Conservation (phyloP, 2,329 filamentous ascomycete genomes). For the Penicillium sp. region DNA sequence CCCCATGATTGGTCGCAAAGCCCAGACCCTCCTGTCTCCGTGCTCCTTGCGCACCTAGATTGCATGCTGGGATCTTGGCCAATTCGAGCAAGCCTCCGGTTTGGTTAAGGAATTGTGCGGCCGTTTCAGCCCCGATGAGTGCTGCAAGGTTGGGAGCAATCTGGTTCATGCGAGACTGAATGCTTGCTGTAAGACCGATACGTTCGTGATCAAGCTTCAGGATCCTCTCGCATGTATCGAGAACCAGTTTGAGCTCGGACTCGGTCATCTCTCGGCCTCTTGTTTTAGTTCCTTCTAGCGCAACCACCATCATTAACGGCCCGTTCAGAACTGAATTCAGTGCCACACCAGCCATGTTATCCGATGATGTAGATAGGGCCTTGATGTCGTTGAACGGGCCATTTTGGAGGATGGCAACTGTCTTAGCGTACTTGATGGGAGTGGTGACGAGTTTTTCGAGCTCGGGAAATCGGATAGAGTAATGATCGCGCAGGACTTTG, state of each 20-base stretch:
- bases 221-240: slow-evolving; percentile 80
- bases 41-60: slow-evolving; percentile 84
- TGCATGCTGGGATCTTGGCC: slow-evolving; percentile 90
- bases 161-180: slow-evolving; percentile 93
- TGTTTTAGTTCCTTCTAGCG: slow-evolving; percentile 88
- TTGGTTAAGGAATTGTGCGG: slow-evolving; percentile 93
- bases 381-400: slow-evolving; percentile 89
- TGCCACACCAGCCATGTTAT: slow-evolving; percentile 74
- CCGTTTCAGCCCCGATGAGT: slow-evolving; percentile 86
- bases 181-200: slow-evolving; percentile 82
- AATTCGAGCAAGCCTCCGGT: slow-evolving; percentile 84
- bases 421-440: slow-evolving; percentile 91
- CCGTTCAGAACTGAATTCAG: slow-evolving; percentile 82
- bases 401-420: slow-evolving; percentile 89
- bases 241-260: slow-evolving; percentile 71
- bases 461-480: slow-evolving; percentile 89
- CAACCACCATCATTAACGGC: slow-evolving; percentile 91
- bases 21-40: slow-evolving; percentile 80
- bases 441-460: slow-evolving; percentile 87
- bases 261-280: slow-evolving; percentile 74
- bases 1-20: slow-evolving; percentile 86
- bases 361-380: slow-evolving; percentile 68
- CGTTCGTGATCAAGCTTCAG: slow-evolving; percentile 86
- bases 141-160: slow-evolving; percentile 93
- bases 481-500: slow-evolving; percentile 95